Evolutionary conservation across 2,329 filamentous ascomycete genomes (phyloP).

Genomic region (Aspergillus glaucus): DNA sequence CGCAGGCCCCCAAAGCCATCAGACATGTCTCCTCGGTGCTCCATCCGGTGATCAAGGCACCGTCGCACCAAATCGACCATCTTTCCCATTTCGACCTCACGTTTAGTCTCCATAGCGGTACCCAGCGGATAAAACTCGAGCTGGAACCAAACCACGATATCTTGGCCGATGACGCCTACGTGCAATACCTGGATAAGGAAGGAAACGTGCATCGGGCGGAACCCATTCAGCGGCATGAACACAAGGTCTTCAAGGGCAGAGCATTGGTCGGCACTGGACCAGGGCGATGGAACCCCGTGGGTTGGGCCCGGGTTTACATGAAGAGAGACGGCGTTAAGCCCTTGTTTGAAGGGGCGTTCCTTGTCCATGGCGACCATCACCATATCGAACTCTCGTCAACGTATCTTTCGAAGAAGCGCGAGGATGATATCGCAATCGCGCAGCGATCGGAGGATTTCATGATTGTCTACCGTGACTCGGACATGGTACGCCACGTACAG

Average conservation of each 20-base stretch:
- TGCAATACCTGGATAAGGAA: constrained; percentile 66
- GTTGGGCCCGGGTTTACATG: constrained; percentile 80
- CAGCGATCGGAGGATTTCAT: constrained; percentile 63
- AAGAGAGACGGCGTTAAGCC: constrained; percentile 69
- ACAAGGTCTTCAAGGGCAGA: constrained; percentile 78
- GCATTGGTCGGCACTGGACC: constrained; percentile 62
- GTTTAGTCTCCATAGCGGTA: constrained; percentile 64
- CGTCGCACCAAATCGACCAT: constrained; percentile 71
- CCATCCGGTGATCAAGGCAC: constrained; percentile 69
- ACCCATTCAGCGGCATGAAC: constrained; percentile 62
- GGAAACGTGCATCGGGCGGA: constrained; percentile 64
- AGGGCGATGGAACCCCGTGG: constrained; percentile 69
- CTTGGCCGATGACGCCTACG: constrained; percentile 65
- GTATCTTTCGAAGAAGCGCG: constrained; percentile 66
- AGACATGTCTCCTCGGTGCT: constrained; percentile 67
- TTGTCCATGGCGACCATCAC: constrained; percentile 73
- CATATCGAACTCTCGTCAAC: constrained; percentile 72
- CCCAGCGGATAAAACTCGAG: constrained; percentile 67
- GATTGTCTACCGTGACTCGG: constrained; percentile 88
- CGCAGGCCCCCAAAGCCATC: constrained; percentile 68
- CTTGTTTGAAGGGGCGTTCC: constrained; percentile 85
- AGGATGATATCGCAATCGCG: constrained; percentile 61
- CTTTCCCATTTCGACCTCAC: constrained; percentile 77
- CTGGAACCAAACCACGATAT: constrained; percentile 91
- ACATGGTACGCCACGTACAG: constrained; percentile 49